Base-by-base conservation (phyloP, 148 eudicot species). In the Agrostemma githago region DNA sequence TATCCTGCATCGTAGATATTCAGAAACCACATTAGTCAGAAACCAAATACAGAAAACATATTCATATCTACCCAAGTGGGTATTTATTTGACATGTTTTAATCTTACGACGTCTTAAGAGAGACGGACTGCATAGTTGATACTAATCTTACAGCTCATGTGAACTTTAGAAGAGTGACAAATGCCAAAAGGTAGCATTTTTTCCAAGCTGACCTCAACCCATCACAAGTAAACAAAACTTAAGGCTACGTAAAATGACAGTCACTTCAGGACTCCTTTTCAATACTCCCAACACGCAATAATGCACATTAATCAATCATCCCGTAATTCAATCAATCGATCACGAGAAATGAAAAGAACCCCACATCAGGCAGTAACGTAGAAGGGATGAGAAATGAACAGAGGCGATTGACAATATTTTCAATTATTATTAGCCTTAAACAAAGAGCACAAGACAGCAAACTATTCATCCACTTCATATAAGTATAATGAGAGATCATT, bases 1-100 rank as follows among this genome's bases (percentile, higher is more conserved):
- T 65, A 93, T 93, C 61, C 98, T 93, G 83, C 34, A 72, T 75
- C 37, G 8, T 44, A 17, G 73, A 42, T 12, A 62, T n/a, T n/a
- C n/a, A 40, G 37, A 54, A 34, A 68, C 41, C 38, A 40, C 46
- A 14, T 67, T 48, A 56, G 58, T 67, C 71, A 15, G 58, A 9
- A 5, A 16, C 6, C 72, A 57, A 56, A 53, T 0, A 21, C 66
- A 8, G 65, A 10, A 61, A 59, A 19, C 14, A 61, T 4, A 10
- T 20, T 17, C 39, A 2, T 26, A 21, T 61, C 2, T 26, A 26
- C 34, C 1, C 1, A 26, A 26, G 34, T 26, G 34, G 34, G 34
- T 26, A 26, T 26, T 26, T 26, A 26, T 26, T 26, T 26, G 34
- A 26, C 34, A 26, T 26, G 34, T 26, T 26, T 26, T 26, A 26